Base-by-base conservation (phyloP, 2,329 filamentous ascomycete genomes). In the Ceratocystis harringtonii region DNA sequence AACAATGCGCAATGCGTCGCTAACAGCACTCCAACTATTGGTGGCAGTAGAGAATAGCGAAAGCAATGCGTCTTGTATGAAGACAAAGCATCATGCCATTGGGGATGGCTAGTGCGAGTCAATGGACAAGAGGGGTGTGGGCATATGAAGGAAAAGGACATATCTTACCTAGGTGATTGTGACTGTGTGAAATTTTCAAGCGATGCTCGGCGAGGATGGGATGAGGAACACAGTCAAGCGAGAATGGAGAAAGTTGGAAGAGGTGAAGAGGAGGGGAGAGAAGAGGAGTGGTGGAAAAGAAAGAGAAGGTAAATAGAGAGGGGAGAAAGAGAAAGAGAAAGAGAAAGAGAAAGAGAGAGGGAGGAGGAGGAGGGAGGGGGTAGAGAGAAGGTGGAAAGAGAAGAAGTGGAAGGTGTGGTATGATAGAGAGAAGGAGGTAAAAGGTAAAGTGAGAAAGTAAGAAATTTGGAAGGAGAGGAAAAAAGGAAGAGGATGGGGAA, bases 391-490 rank as follows among this genome's bases (percentile, higher is more conserved):
- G 67, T 68, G 67, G 65, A 68, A 69, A 65, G 64, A 69, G 67
- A 66, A 69, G 65, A 63, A 65, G 62, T 65, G 68, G 63, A 66
- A 68, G 65, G 66, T 55, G 55, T 58, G 55, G 65, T 62, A 36
- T 63, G 79, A 84, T 84, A 74, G 81, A 84, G 63, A 58, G 32
- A 15, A 43, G 60, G 79, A 84, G 84, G 74, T 81, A 84, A 62
- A 63, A 50, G 28, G 64, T 57, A 52, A 65, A 67, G 62, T 19
- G 48, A 36, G 55, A 30, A 28, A 65, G 61, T 62, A 61, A 62
- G 22, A 58, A 15, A 58, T 43, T 15, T 64, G 19, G 22, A 32
- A 25, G 41, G 63, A 15, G 32, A 44, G 19, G 61, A 43, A 63
- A 63, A 36, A 32, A 55, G 36, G 25, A 52, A 44, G 45, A 55